phyloP scores from a whole-genome alignment of 2,329 filamentous ascomycete genomes.

The Cryphonectria naterciae region DNA sequence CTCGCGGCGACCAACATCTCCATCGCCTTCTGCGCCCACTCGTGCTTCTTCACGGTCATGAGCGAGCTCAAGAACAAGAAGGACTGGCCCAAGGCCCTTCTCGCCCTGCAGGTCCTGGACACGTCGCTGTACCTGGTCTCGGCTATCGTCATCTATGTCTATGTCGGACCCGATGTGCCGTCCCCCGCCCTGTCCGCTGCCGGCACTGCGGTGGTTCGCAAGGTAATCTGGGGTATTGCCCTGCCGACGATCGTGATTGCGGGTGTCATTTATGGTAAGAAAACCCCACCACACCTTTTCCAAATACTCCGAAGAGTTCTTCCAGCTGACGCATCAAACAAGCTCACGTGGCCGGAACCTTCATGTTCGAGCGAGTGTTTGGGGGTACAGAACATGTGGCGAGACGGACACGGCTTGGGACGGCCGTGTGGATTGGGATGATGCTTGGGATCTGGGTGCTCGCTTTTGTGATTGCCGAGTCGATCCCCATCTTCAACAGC shows the following conservation, averaged over 20 bases:
- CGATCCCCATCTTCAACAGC: constrained; percentile 70
- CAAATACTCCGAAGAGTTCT: not conserved
- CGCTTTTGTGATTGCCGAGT: constrained; percentile 70
- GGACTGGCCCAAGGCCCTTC: constrained; percentile 43
- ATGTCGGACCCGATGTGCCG: constrained; percentile 62
- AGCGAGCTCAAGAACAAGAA: constrained; percentile 64
- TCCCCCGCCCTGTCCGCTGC: constrained; percentile 70
- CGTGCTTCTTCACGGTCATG: constrained; percentile 71
- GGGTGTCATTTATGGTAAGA: constrained; percentile 63
- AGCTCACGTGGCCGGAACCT: constrained; percentile 67
- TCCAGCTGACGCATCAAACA: not conserved
- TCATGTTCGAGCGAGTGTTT: constrained; percentile 68
- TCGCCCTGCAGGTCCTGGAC: constrained; percentile 60
- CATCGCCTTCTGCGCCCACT: constrained; percentile 68
- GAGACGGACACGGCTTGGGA: constrained; percentile 53
- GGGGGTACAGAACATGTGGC: constrained; percentile 59
- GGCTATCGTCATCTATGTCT: constrained; percentile 70
- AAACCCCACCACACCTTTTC: not conserved
- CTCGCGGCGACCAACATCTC: constrained; percentile 66
- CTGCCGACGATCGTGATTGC: constrained; percentile 72
- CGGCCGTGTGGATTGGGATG: constrained; percentile 62
- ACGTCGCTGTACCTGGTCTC: constrained; percentile 66
- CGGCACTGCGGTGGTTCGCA: constrained; percentile 54
- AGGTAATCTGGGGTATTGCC: constrained; percentile 70
- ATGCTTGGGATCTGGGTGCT: constrained; percentile 59